Conservation (phyloP, 257 asterid genomes). For the Agastache rugosa region DNA sequence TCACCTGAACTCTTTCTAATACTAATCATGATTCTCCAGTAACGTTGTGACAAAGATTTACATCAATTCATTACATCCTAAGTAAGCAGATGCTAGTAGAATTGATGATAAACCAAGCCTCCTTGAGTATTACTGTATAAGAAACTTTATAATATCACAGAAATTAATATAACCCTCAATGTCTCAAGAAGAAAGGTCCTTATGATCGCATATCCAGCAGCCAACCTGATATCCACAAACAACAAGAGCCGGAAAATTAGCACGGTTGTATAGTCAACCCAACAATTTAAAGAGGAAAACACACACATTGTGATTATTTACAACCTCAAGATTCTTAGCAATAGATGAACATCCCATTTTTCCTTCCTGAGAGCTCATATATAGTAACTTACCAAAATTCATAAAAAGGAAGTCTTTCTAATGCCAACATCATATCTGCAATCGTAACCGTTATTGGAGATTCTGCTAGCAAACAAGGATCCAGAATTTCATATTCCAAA, state of each 20-base stretch:
- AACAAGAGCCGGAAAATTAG: slow-evolving; percentile 88
- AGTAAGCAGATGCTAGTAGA: slow-evolving; percentile 3
- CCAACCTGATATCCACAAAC: slow-evolving; percentile 92
- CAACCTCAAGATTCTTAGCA: slow-evolving; percentile 28
- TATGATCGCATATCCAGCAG: slow-evolving; percentile 99
- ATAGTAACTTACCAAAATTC: slow-evolving; percentile 81
- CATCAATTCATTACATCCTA: slow-evolving; percentile 2
- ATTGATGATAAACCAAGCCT: not conserved
- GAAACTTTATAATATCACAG: not conserved
- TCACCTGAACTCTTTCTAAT: not conserved
- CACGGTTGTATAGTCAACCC: slow-evolving; percentile 90
- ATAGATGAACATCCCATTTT: not conserved
- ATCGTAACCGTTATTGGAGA: too few relatives aligned
- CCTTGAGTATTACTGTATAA: not conserved
- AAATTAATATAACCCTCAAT: not conserved
- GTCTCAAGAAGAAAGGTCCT: slow-evolving; percentile 41
- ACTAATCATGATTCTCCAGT: not conserved
- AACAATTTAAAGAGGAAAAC: slow-evolving; percentile 32
- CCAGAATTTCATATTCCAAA: too few relatives aligned
- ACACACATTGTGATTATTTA: not conserved
- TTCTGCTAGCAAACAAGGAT: too few relatives aligned
- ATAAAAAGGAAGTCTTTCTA: too few relatives aligned
- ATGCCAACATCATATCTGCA: too few relatives aligned
- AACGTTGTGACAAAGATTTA: not conserved
- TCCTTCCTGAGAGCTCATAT: not conserved